A percentile compares a stretch with the other conserved stretches of the same genome.
Conservation (phyloP, 208 protist genomes). For the Herpetomonas samuelpessoai region DNA sequence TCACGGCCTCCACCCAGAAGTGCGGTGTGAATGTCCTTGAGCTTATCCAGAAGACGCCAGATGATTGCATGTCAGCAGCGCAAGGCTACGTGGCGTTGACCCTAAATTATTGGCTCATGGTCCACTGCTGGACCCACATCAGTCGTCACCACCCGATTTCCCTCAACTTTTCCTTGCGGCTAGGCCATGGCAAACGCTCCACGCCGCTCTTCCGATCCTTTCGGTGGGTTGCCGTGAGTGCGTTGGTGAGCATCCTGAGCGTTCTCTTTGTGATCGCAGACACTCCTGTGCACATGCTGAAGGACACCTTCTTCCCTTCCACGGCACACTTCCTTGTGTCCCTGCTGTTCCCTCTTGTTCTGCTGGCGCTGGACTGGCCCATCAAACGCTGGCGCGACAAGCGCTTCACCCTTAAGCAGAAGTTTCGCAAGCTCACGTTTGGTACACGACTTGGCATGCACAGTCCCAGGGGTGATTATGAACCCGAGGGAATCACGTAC, state of each 20-base stretch:
- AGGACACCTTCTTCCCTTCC: slow-evolving; percentile 57
- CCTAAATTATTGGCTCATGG: slow-evolving; percentile 88
- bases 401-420: slow-evolving; percentile 84
- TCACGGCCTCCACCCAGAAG: slow-evolving; percentile 43
- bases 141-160: slow-evolving; percentile 81
- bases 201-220: slow-evolving; percentile 73
- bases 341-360: slow-evolving; percentile 60
- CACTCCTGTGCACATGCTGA: slow-evolving; percentile 25
- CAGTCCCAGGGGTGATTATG: slow-evolving; percentile 87
- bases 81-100: slow-evolving; percentile 81
- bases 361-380: slow-evolving; percentile 71
- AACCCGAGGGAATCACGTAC: slow-evolving; percentile 68
- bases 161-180: slow-evolving; percentile 60
- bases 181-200: slow-evolving; percentile 59
- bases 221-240: slow-evolving; percentile 59
- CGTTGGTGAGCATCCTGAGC: slow-evolving; percentile 49
- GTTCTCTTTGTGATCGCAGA: slow-evolving; percentile 51
- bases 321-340: slow-evolving; percentile 53
- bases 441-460: slow-evolving; percentile 92
- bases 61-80: slow-evolving; percentile 46
- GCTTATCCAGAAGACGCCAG: slow-evolving; percentile 25
- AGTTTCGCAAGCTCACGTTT: slow-evolving; percentile 85
- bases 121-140: slow-evolving; percentile 89
- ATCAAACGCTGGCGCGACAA: slow-evolving; percentile 82
- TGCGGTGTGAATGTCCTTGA: slow-evolving; percentile 39